Base-by-base conservation (phyloP, 2,329 filamentous ascomycete species). In the Dactylellina drechsleri region DNA sequence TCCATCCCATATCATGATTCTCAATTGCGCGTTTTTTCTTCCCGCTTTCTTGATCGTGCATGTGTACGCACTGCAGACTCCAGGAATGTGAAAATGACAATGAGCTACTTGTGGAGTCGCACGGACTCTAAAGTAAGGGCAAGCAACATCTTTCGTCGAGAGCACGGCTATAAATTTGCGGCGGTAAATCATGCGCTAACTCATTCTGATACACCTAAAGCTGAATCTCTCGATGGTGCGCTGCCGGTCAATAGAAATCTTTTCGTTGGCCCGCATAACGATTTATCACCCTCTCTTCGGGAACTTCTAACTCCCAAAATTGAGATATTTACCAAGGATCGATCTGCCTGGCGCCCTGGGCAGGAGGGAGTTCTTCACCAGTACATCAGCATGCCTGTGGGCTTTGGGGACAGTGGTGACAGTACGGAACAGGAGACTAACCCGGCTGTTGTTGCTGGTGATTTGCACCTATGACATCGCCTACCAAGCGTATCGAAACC, bases 361-460 rank as follows among this genome's bases (percentile, higher is more conserved):
- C 66, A 76, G 16, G 66, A 76, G 10, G 72, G 72, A 28, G 66
- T 76, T n/a, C 65, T 76, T 20, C 72, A 76, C 28, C 66, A 76
- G 50, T 76, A 71, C n/a, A 40, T 71, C 40, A 71, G 72, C 49
- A 76, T 76, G 66, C 72, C 72, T 52, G 47, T 75, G 15, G 71
- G 71, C 2, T 75, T 75, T 57, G 64, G 71, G 20, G 71, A 75
- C 40, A 75, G 59, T 36, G 64, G 56, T 47, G 60, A 60, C 26
- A 58, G 41, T 16, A 53, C 45, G 2, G 59, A 71, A 36, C 18
- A 50, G 12, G 71, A 68, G 12, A 18, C 58, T 7, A 49, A 64
- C 52, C 52, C 64, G 16, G 52, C 58, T 28, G 18, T 60, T 47
- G n/a, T 58, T 18, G 52, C 64, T n/a, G 59, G 64, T 41, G 71